Evolutionary conservation across 192 early-diverging fungal species (phyloP), one percentile per base, ranked within the genome.

Genomic region (Mortierella claussenii): DNA sequence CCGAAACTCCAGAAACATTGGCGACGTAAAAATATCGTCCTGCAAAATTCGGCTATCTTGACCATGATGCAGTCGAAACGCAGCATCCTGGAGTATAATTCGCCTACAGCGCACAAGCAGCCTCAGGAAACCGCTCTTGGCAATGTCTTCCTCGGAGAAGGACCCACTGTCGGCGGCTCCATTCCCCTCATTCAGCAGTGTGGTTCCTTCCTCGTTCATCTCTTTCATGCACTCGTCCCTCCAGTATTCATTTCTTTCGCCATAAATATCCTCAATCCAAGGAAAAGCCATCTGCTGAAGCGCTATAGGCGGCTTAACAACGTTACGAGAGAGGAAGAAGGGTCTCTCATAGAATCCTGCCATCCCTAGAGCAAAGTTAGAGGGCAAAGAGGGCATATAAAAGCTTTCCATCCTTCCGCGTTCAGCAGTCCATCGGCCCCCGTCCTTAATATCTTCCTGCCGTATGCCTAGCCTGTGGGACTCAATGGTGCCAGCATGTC

Each of bases 81-180:
- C 65, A 37, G 65, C 65, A 43, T 58, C 54, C 31, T 67, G 65
- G 27, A 67, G 55, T 20, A 67, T 67, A 20, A 67, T 58, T 56
- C 55, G 44, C 34, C 65, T 45, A 33, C 55, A 57, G 9, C 55
- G 55, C 9, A 67, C 47, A 43, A 67, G 55, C 11, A 67, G 28
- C 54, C 55, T 55, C 33, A 67, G 33, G 31, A 58, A 67, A 3
- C 55, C 65, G 12, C 46, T 23, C 26, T 49, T 67, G 15, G 65
- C 45, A 40, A 58, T 28, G 40, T 58, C 65, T 11, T 23, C 24
- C 4, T 67, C 48, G n/a, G 13, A 48, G n/a, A 15, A 21, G 17
- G 40, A 11, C 17, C 40, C 17, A 42, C 10, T 53, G 11, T 28
- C 10, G 30, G 23, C 30, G 23, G 11, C 30, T 32, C 30, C 9